phyloP scores from a whole-genome alignment of 495 filamentous ascomycete species.

The Lineolata rhizophorae region DNA sequence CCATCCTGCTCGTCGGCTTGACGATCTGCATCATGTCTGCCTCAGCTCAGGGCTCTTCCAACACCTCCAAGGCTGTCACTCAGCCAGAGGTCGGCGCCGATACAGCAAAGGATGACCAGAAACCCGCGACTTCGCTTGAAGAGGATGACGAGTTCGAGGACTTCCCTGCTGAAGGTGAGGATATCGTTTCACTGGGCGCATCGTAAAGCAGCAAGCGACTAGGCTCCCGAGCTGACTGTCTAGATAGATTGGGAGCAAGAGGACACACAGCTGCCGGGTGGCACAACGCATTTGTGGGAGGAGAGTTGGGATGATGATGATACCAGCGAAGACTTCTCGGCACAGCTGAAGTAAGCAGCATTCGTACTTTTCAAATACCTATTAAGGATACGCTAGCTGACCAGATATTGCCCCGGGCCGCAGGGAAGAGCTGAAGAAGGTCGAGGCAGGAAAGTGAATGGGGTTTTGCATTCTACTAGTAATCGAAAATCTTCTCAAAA shows the following conservation, averaged over 20 bases:
- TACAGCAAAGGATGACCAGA: constrained; percentile 23
- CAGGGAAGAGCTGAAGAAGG: constrained; percentile 93
- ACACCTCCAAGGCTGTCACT: constrained; percentile 21
- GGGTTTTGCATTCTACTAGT: too few species aligned
- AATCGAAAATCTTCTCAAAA: too few species aligned
- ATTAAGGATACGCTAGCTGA: too few species aligned
- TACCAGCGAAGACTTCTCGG: constrained; percentile 85
- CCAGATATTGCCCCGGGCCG: background rate
- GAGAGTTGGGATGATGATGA: constrained; percentile 99
- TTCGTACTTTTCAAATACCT: too few species aligned
- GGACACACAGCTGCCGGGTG: constrained; percentile 53
- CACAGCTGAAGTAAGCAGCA: constrained; percentile 88
- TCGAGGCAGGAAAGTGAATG: constrained; percentile 44
- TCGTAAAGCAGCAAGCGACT: background rate
- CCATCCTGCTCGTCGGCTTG: too few species aligned
- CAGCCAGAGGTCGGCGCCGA: constrained; percentile 17
- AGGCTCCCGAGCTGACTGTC: constrained; percentile 4
- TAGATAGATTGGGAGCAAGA: constrained; percentile 64
- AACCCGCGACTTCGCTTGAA: constrained; percentile 50
- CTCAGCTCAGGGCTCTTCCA: constrained; percentile 14
- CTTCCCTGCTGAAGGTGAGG: constrained; percentile 82
- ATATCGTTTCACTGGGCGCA: background rate
- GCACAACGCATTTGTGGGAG: constrained; percentile 81
- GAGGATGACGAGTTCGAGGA: constrained; percentile 99
- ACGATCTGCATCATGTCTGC: too few species aligned